A percentile compares a stretch with the other conserved stretches of the same genome.
phyloP scores from a whole-genome alignment of 176 grass and related monocot genomes.

The Tillandsia leiboldiana region DNA sequence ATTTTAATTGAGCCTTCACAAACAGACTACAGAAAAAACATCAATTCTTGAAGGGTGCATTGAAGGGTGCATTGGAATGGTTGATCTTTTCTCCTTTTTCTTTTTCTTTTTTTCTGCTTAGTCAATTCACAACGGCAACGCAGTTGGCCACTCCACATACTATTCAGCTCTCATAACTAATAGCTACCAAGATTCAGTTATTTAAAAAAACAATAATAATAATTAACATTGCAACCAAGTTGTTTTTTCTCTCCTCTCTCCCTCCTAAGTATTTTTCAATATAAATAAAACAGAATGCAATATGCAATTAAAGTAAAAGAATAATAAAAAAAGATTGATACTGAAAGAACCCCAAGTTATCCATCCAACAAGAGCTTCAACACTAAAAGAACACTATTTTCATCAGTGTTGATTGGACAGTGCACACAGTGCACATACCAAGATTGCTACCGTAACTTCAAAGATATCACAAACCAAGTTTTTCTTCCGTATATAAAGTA shows the following conservation, averaged over 20 bases:
- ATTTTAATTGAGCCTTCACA: background rate
- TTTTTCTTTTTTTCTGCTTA: no score
- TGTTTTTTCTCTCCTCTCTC: no score
- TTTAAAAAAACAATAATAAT: no score
- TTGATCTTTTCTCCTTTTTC: no score
- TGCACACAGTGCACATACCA: background rate
- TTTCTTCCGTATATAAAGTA: no score
- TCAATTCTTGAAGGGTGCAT: background rate
- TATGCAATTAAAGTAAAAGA: background rate
- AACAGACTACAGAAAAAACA: slow-evolving; percentile 9
- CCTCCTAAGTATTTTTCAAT: background rate
- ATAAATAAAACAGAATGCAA: background rate
- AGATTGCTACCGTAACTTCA: no score
- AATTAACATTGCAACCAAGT: no score
- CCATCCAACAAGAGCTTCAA: background rate
- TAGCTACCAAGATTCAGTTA: no score
- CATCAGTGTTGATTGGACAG: background rate
- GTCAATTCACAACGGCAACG: no score
- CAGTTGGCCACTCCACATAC: no score
- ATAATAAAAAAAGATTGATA: background rate
- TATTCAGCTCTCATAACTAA: no score
- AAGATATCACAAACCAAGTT: no score
- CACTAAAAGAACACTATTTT: background rate
- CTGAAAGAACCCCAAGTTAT: background rate
- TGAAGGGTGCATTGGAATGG: background rate